Base-by-base conservation (phyloP, 495 filamentous ascomycete species). In the Pseudoneurospora amorphoporcata region DNA sequence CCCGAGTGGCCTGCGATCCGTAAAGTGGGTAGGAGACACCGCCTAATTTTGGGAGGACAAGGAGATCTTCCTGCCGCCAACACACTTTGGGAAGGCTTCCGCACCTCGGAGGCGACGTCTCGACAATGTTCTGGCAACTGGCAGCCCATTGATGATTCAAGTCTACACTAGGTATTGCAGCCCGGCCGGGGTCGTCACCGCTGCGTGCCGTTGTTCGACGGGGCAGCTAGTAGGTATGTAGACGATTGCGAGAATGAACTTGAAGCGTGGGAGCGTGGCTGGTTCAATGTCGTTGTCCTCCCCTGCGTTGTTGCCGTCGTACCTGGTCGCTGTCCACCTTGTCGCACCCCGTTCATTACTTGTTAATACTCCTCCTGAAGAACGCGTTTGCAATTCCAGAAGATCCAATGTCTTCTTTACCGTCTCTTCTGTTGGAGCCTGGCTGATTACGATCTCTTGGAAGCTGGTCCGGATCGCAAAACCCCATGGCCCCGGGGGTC, bases 21-120 rank as follows among this genome's bases (percentile, higher is more conserved):
- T 58, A 19, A 14, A 58, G 74, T 70, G 69, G 78, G 72, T 72
- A 75, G 74, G 74, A 74, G 78, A 79, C 78, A 76, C 79, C 79
- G 79, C 80, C 78, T 80, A 76, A 82, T 81, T 79, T 79, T 77
- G 76, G 72, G 74, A 45, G 78, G 78, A 75, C 77, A 69, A 70
- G 73, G 74, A 74, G 76, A 77, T 77, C 76, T 76, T 75, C 79
- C 76, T 82, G 79, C 79, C 80, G 78, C 79, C 76, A 78, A 76
- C 73, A 77, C 73, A 29, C 23, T 61, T 61, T 61, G 69, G 65
- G 45, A 65, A 45, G 70, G 35, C 69, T 65, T 68, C 14, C 68
- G 12, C 68, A 71, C 71, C 53, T 32, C 23, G 53, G 53, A 61
- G 53, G 53, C 53, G 12, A 53, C 45, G n/a, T 53, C 19, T 53